Evolutionary conservation across 495 filamentous ascomycete genomes (phyloP).

Genomic region (Hypoxylon lenormandii): DNA sequence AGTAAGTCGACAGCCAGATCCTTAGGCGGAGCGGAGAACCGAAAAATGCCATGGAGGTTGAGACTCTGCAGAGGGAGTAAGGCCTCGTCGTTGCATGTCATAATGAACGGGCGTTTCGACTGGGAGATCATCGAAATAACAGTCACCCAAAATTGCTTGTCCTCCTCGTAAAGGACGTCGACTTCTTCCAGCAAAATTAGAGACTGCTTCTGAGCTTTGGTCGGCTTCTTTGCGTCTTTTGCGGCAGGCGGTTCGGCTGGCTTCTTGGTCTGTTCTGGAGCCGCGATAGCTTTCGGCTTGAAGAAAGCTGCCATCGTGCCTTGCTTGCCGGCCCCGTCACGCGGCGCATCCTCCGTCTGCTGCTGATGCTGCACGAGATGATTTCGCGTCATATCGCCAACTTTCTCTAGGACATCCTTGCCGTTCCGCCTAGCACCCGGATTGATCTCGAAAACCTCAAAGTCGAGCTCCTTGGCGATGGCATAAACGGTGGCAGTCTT

Average conservation of each 20-base stretch:
- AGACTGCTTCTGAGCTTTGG: constrained; percentile 85
- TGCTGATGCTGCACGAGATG: constrained; percentile 74
- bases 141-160: constrained; percentile 92
- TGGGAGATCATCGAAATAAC: constrained; percentile 79
- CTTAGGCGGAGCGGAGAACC: constrained; percentile 75
- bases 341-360: constrained; percentile 47
- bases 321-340: constrained; percentile 68
- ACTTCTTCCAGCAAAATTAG: constrained; percentile 95
- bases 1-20: constrained; percentile 82
- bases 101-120: constrained; percentile 89
- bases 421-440: constrained; percentile 82
- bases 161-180: constrained; percentile 92
- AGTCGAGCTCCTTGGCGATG: constrained; percentile 93
- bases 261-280: constrained; percentile 46
- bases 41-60: constrained; percentile 83
- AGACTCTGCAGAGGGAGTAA: constrained; percentile 77
- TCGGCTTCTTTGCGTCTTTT: constrained; percentile 55
- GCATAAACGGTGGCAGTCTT: constrained; percentile 95
- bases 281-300: constrained; percentile 58
- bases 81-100: constrained; percentile 92
- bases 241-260: constrained; percentile 20
- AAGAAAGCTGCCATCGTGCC: constrained; percentile 86
- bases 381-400: constrained; percentile 96
- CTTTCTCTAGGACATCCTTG: constrained; percentile 87
- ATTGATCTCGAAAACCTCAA: constrained; percentile 96